Evolutionary conservation across 495 filamentous ascomycete species (phyloP).

Genomic region (Cladorrhinum samala): DNA sequence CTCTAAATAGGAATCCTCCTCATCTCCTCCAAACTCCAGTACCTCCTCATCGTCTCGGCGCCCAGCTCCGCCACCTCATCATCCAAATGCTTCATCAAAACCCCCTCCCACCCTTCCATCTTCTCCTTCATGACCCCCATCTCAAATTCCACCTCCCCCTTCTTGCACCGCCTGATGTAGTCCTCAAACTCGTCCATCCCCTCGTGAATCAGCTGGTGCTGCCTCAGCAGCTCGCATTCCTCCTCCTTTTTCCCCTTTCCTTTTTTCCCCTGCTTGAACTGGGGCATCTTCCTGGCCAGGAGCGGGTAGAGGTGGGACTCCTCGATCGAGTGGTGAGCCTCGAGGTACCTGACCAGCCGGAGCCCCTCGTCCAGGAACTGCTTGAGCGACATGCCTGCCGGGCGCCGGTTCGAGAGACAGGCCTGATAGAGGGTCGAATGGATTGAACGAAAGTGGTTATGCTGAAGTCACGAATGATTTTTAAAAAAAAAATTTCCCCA

Average conservation of each 20-base stretch:
- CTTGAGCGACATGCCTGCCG: constrained; percentile 50
- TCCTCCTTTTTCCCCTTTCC: constrained; percentile 5
- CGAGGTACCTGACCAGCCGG: constrained; percentile 61
- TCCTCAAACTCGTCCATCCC: constrained; percentile 67
- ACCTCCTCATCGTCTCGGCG: constrained; percentile 82
- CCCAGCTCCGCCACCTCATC: constrained; percentile 64
- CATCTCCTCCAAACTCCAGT: constrained; percentile 77
- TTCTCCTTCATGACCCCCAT: constrained; percentile 59
- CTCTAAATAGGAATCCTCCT: constrained; percentile 59
- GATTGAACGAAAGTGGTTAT: constrained; percentile 67
- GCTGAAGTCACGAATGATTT: constrained; percentile 36
- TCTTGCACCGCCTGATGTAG: constrained; percentile 60
- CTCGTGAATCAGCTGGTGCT: constrained; percentile 75
- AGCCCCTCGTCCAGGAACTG: constrained; percentile 57
- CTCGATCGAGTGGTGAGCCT: constrained; percentile 78
- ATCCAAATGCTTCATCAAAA: constrained; percentile 67
- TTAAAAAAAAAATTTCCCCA: too few species aligned
- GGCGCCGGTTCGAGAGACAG: constrained; percentile 46
- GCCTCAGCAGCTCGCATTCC: constrained; percentile 54
- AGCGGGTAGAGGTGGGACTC: constrained; percentile 77
- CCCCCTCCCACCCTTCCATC: constrained; percentile 59
- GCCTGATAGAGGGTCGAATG: constrained; percentile 66
- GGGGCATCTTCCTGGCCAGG: constrained; percentile 73
- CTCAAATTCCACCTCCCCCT: constrained; percentile 62
- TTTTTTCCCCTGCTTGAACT: constrained; percentile 44